Base-by-base conservation (phyloP, 768 basidiomycete genomes). In the Termitomyces sp. region DNA sequence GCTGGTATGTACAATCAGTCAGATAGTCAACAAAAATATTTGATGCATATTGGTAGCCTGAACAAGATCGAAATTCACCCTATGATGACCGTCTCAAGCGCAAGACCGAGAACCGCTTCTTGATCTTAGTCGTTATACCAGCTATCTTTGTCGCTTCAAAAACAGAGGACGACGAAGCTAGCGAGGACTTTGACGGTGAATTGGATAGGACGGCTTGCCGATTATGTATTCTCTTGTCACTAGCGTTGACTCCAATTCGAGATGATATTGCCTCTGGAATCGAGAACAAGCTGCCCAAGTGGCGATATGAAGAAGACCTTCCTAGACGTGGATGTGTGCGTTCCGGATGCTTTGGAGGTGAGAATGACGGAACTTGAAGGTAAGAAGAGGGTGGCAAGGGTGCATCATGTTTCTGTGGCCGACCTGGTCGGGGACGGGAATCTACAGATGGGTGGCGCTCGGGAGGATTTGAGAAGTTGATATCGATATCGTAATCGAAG, bases 241-340 rank as follows among this genome's bases (percentile, higher is more conserved):
- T 27, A 4, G 59, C 41, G 6, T 60, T 60, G 16, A 60, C 41
- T 18, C 61, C 47, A n/a, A 47, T 44, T n/a, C 62, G 60, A 24
- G 62, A 66, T 11, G 63, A 62, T 22, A 59, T 44, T 16, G 61
- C 61, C 55, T 61, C 61, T 33, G 65, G 61, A 1, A 59, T 61
- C 9, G 55, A 55, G 34, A 64, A 55, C 16, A 64, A 53, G 11
- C 49, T 22, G 8, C 58, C 42, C 36, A 62, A 30, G 5, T 61
- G 54, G 13, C 57, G 59, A 39, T 39, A 39, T 2, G 61, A 62
- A 22, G 27, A 18, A 33, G 55, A 37, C 20, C 30, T 61, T 42
- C 50, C n/a, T n/a, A 60, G 34, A 6, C 37, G 30, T 18, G 61
- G 12, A 18, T n/a, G 4, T 30, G 50, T 47, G 16, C n/a, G 47